These are phyloP conservation scores for Chaetomiaceae sp. DNA, from an alignment of 2,329 filamentous ascomycete genomes.

Conservation along the genomic window DNA sequence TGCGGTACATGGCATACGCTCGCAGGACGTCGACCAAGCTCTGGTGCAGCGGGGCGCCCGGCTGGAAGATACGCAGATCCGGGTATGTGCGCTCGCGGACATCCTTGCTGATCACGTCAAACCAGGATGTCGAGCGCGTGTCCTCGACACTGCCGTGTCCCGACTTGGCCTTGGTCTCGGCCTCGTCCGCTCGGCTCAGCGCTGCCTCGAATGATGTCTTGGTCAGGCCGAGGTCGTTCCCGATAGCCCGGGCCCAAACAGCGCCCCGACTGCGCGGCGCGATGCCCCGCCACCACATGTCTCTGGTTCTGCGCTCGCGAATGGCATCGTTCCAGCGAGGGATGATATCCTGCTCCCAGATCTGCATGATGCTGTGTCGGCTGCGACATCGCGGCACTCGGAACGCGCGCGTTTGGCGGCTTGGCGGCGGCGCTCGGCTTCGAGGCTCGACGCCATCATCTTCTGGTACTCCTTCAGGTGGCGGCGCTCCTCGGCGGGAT, in stretches of 20 bases:
- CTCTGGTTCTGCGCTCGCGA: conserved; percentile 62
- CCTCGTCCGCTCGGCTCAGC: conserved; percentile 59
- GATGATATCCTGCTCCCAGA: conserved; percentile 74
- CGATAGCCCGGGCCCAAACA: conserved; percentile 68
- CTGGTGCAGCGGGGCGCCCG: conserved; percentile 61
- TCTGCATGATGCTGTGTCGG: conserved; percentile 51
- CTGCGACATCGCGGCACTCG: conserved; percentile 51
- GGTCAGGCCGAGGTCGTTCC: conserved; percentile 67
- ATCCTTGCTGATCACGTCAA: conserved; percentile 60
- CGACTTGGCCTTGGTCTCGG: conserved; percentile 53
- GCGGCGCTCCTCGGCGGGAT: conserved; percentile 83
- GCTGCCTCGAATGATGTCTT: conserved; percentile 67
- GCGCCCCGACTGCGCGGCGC: conserved; percentile 64
- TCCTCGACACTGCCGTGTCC: conserved; percentile 52
- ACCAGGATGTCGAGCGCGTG: conserved; percentile 53
- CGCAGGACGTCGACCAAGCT: conserved; percentile 67
- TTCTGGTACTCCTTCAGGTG: conserved; percentile 82
- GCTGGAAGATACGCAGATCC: conserved; percentile 69
- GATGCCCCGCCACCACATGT: conserved; percentile 79
- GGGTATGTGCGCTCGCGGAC: conserved; percentile 62
- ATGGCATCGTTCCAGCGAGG: conserved; percentile 72
- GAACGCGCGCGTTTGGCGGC: conserved; percentile 48
- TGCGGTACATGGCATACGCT: conserved; percentile 77
- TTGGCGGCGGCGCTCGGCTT: conserved; percentile 57
- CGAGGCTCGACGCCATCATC: conserved; percentile 67